Evolutionary conservation across 495 filamentous ascomycete species (phyloP).

Genomic region (Schizothecium vesticola): DNA sequence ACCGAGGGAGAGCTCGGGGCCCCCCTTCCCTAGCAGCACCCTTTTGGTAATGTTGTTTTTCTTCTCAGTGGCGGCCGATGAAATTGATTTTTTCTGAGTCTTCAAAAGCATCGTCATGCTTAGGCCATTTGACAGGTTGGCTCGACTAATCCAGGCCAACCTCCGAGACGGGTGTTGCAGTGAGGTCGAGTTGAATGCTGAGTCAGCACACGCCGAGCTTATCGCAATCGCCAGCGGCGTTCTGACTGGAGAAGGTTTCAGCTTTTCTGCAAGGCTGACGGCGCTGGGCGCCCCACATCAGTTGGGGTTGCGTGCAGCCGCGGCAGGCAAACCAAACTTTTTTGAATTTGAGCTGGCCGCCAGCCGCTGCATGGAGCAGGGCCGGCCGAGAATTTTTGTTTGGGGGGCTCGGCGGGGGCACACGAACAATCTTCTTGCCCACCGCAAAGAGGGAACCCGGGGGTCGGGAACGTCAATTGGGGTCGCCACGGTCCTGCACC

Average conservation of each 20-base stretch:
- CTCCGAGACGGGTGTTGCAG: neutral
- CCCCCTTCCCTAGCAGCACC: neutral
- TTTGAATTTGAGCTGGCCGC: neutral
- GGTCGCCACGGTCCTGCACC: neutral
- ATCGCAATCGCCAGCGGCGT: slow-evolving; percentile 8
- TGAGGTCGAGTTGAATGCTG: slow-evolving; percentile 10
- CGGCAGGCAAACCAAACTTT: slow-evolving; percentile 15
- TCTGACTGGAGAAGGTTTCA: slow-evolving; percentile 12
- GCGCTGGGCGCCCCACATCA: neutral
- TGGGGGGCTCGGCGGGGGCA: neutral
- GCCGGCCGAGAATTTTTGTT: slow-evolving; percentile 7
- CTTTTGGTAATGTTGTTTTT: neutral
- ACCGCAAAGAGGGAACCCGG: neutral
- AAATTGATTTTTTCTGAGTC: neutral
- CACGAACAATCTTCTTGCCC: slow-evolving; percentile 7
- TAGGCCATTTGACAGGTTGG: neutral
- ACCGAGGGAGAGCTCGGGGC: neutral
- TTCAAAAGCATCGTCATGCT: neutral
- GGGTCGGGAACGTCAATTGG: slow-evolving; percentile 7
- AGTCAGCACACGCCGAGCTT: slow-evolving; percentile 3
- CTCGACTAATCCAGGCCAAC: neutral
- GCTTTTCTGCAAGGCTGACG: slow-evolving; percentile 22
- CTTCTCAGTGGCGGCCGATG: neutral
- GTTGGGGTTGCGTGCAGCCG: neutral
- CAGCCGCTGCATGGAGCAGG: neutral